Evolutionary conservation across 2,329 filamentous ascomycete genomes (phyloP).

Genomic region (Monilinia laxa): DNA sequence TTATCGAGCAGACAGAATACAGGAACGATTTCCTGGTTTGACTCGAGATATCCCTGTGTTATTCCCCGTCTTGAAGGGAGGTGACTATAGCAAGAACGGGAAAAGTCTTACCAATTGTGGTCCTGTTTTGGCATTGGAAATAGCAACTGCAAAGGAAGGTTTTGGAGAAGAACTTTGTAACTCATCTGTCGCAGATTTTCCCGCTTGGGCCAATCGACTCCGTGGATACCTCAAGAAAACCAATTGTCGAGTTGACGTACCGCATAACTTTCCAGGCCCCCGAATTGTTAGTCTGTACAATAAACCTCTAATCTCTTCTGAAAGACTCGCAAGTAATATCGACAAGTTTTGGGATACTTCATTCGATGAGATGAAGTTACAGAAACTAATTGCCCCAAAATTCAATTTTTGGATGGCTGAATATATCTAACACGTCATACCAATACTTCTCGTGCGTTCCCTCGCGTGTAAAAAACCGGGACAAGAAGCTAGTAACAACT

Average conservation of each 20-base stretch:
- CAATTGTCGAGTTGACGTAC: neutral
- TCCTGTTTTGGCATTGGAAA: slow-evolving; percentile 79
- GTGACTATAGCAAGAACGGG: slow-evolving; percentile 77
- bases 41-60: slow-evolving; percentile 86
- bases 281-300: slow-evolving; percentile 1
- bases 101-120: slow-evolving; percentile 78
- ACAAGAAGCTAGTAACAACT: slow-evolving; percentile 12
- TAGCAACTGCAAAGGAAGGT: slow-evolving; percentile 66
- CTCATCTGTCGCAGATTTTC: neutral
- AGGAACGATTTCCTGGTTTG: slow-evolving; percentile 51
- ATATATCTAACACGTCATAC: slow-evolving; percentile 9
- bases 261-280: slow-evolving; percentile 6
- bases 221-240: slow-evolving; percentile 1
- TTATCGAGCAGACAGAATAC: slow-evolving; percentile 63
- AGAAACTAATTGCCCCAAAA: neutral
- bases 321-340: neutral
- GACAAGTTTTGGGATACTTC: neutral
- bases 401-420: slow-evolving; percentile 14
- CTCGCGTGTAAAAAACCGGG: slow-evolving; percentile 5
- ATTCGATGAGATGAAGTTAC: slow-evolving; percentile 10
- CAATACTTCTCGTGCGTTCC: slow-evolving; percentile 11
- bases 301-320: neutral
- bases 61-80: slow-evolving; percentile 88
- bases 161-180: slow-evolving; percentile 58
- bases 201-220: slow-evolving; percentile 12